These are phyloP conservation scores for Aegilops longissima DNA, from an alignment of 176 grass and related monocot species.

Conservation along the genomic window DNA sequence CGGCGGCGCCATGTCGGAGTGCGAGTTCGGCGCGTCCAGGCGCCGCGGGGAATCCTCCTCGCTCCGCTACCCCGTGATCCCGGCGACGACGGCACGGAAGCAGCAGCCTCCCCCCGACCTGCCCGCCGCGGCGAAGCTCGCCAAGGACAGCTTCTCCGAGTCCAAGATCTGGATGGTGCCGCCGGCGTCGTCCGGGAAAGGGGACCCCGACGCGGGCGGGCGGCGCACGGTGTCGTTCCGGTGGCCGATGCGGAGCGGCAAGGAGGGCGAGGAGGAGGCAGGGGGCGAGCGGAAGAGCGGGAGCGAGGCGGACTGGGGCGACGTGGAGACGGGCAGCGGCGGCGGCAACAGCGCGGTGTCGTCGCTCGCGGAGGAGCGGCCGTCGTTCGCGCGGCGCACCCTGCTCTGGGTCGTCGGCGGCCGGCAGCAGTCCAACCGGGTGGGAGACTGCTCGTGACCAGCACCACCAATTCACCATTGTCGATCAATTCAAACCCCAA, in stretches of 20 bases:
- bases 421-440: slow-evolving; percentile 53
- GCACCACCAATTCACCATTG: background rate
- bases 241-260: slow-evolving; percentile 31
- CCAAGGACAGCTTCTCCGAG: slow-evolving; percentile 83
- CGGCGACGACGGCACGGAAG: background rate
- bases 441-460: slow-evolving; percentile 40
- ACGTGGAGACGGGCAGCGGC: slow-evolving; percentile 77
- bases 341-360: slow-evolving; percentile 41
- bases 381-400: slow-evolving; percentile 77
- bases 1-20: slow-evolving; percentile 78
- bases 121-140: slow-evolving; percentile 33
- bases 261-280: background rate
- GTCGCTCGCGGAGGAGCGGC: slow-evolving; percentile 63
- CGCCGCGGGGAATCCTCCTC: slow-evolving; percentile 42
- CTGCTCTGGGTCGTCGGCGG: slow-evolving; percentile 87
- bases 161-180: slow-evolving; percentile 88
- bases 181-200: slow-evolving; percentile 14
- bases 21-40: slow-evolving; percentile 64
- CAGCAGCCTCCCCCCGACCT: background rate
- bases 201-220: slow-evolving; percentile 25
- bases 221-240: slow-evolving; percentile 81
- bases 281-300: slow-evolving; percentile 36
- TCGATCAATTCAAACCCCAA: background rate
- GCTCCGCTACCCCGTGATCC: slow-evolving; percentile 28
- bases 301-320: slow-evolving; percentile 58